phyloP scores from a whole-genome alignment of 2,329 filamentous ascomycete genomes.

The Pestalotiopsis sp. region DNA sequence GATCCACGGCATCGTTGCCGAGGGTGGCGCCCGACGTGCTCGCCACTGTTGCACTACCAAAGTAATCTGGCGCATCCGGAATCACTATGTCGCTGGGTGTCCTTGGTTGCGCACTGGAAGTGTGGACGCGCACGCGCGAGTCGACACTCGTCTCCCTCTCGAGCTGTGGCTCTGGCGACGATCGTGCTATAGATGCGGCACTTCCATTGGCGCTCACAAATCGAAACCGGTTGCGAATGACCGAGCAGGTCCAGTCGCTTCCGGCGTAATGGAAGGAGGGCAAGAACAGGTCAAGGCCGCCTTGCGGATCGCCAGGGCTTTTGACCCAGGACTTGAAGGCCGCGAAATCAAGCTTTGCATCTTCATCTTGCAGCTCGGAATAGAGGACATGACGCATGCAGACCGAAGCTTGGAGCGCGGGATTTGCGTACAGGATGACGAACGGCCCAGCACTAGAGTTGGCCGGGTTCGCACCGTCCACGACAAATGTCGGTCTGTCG shows the following conservation, averaged over 20 bases:
- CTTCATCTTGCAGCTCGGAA: slow-evolving; percentile 44
- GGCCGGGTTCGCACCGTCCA: slow-evolving; percentile 63
- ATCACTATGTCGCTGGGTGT: slow-evolving; percentile 33
- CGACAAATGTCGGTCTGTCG: slow-evolving; percentile 72
- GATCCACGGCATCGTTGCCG: slow-evolving; percentile 23
- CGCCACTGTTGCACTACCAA: slow-evolving; percentile 23
- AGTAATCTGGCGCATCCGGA: slow-evolving; percentile 30
- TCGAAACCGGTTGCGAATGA: slow-evolving; percentile 66
- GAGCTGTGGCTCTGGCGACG: slow-evolving; percentile 37
- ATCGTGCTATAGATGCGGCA: slow-evolving; percentile 36
- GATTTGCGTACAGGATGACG: slow-evolving; percentile 68
- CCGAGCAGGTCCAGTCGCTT: slow-evolving; percentile 69
- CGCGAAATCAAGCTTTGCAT: slow-evolving; percentile 48
- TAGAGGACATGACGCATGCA: slow-evolving; percentile 57
- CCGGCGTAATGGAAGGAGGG: slow-evolving; percentile 63
- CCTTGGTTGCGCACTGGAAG: slow-evolving; percentile 32
- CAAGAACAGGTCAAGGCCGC: slow-evolving; percentile 51
- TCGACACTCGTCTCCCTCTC: slow-evolving; percentile 36
- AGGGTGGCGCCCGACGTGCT: slow-evolving; percentile 18
- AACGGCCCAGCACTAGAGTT: slow-evolving; percentile 56
- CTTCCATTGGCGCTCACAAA: slow-evolving; percentile 61
- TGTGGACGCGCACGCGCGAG: slow-evolving; percentile 34
- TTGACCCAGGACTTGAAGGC: slow-evolving; percentile 72
- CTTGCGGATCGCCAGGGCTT: slow-evolving; percentile 51
- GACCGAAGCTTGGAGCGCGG: slow-evolving; percentile 60